Evolutionary conservation across 2,329 filamentous ascomycete genomes (phyloP), one percentile per base, ranked within the genome.

Genomic region (Ophiocordyceps polyrhachis-furcata): DNA sequence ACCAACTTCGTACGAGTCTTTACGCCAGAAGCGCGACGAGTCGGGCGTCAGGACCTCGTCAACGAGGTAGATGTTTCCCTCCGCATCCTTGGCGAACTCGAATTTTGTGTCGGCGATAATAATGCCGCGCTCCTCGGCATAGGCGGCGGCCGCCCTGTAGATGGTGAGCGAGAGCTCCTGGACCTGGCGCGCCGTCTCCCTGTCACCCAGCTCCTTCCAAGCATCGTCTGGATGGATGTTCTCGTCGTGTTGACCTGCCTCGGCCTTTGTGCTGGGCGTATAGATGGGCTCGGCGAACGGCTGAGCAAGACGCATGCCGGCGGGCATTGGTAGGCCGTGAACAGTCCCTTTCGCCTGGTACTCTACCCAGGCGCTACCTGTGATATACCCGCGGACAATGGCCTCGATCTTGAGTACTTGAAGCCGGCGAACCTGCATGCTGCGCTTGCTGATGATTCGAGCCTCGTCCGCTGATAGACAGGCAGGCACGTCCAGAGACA

Each of bases 31-130:
- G 15, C 88, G 75, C 43, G 82, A 89, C 45, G 75, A 81, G 59
- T 86, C 81, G 2, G 87, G 86, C 8, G 86, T 93, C 48, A 93
- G 66, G 20, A 93, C 84, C 65, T 93, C 86, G 56, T 93, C 86
- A 5, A 87, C 76, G 44, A 62, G 49, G 25, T 58, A 53, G 5
- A 61, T 51, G 48, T 55, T 43, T 47, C 55, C 70, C 49, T 74
- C 69, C 51, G 81, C 77, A 40, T 59, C 58, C 45, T 51, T 48
- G 20, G 54, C 58, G 47, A 62, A 89, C 63, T 73, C 70, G 49
- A 71, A 70, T 31, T 52, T 53, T 31, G 52, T 70, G 52, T 72
- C 69, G 46, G 58, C 59, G 46, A 62, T 57, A 48, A 62, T 58
- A 47, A 62, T 59, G 46, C 60, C 60, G 11, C 56, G 52, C 48